Percentiles rank a stretch among this genome's conserved stretches.
Conservation (phyloP, 2,329 filamentous ascomycete genomes). For the Cladosporium velox region DNA sequence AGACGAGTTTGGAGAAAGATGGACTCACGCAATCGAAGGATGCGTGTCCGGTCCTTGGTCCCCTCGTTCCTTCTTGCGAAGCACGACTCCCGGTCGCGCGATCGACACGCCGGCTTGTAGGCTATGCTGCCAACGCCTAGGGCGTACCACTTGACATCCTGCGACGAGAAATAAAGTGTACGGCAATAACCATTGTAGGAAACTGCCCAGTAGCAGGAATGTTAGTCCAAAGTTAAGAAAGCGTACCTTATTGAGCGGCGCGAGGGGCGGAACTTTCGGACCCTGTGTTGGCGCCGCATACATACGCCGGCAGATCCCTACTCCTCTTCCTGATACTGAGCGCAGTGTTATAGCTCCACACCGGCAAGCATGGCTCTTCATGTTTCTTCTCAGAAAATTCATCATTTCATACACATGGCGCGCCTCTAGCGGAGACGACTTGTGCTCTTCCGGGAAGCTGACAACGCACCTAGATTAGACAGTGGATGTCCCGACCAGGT, state of each 20-base stretch:
- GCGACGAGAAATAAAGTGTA: neutral
- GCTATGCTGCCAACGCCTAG: neutral
- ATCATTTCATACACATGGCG: neutral
- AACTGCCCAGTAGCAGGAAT: neutral
- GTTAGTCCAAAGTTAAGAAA: neutral
- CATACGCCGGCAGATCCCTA: conserved; percentile 6
- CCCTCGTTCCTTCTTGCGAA: neutral
- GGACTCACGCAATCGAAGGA: neutral
- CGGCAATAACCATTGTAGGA: conserved; percentile 5
- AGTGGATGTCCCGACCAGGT: neutral
- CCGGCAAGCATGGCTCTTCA: conserved; percentile 19
- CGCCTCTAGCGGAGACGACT: neutral
- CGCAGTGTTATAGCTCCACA: neutral
- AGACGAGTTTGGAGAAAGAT: neutral
- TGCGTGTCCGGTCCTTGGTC: neutral
- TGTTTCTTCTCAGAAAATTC: conserved; percentile 10
- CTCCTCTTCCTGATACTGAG: neutral
- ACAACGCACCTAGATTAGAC: neutral
- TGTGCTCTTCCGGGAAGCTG: neutral
- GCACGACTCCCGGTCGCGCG: neutral
- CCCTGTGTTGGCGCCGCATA: neutral
- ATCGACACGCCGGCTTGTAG: neutral
- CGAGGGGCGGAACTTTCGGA: neutral
- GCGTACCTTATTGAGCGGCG: neutral
- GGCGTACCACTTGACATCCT: neutral